Percentiles rank a stretch among this genome's conserved stretches.
Evolutionary conservation across 352 stramenopile species (phyloP).

Genomic region (Globisporangium orthogonon): DNA sequence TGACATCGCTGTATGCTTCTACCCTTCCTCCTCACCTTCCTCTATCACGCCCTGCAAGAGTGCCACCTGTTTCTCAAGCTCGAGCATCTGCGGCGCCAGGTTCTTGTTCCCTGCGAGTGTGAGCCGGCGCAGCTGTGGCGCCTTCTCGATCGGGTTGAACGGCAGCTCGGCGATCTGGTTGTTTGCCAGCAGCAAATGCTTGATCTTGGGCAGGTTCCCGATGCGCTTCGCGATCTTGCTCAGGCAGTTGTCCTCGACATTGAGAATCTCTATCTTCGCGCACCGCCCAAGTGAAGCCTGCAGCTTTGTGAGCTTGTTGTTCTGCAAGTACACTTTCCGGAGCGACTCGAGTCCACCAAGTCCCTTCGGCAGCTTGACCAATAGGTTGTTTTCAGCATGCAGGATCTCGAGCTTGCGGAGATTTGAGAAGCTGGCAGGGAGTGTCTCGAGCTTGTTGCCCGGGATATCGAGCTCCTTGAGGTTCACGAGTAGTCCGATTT

Average conservation of each 20-base stretch:
- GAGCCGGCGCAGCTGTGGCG: conserved; percentile 57
- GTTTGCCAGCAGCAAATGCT: conserved; percentile 78
- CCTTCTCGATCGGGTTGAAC: conserved; percentile 74
- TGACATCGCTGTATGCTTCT: background rate
- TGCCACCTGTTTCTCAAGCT: conserved; percentile 57
- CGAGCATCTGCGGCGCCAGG: conserved; percentile 43
- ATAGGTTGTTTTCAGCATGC: conserved; percentile 69
- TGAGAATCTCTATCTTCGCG: conserved; percentile 73
- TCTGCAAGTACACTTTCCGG: conserved; percentile 79
- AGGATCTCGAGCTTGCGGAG: conserved; percentile 73
- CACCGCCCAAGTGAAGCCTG: conserved; percentile 75
- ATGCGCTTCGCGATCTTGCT: conserved; percentile 83
- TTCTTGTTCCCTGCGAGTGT: conserved; percentile 83
- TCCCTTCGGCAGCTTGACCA: conserved; percentile 73
- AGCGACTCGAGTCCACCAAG: conserved; percentile 58
- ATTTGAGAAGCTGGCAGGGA: conserved; percentile 66
- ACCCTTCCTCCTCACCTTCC: conserved; percentile 38
- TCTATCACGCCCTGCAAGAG: conserved; percentile 42
- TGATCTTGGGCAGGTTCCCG: conserved; percentile 66
- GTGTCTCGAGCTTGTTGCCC: conserved; percentile 52
- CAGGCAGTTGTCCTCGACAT: conserved; percentile 80
- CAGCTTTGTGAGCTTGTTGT: conserved; percentile 78
- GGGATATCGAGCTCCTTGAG: conserved; percentile 72
- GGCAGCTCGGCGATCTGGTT: conserved; percentile 77
- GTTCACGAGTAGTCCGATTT: conserved; percentile 67